Evolutionary conservation across 148 eudicot species (phyloP).

Genomic region (Drosera capensis): DNA sequence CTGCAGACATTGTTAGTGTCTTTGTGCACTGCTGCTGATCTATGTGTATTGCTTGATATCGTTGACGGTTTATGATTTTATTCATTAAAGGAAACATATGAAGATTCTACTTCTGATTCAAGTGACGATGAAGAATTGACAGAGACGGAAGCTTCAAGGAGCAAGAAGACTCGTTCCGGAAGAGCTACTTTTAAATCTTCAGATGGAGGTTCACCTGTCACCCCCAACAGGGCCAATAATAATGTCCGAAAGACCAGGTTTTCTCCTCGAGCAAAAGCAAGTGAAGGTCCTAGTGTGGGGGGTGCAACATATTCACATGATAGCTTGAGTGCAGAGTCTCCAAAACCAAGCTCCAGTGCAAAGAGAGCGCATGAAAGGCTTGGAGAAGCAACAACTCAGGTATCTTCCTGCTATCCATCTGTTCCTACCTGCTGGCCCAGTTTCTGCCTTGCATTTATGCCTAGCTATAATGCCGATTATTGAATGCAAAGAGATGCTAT

Average conservation of each 20-base stretch:
- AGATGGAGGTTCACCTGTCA: constrained; percentile 7
- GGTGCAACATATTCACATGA: constrained; percentile 16
- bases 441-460: too few relatives aligned
- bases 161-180: constrained; percentile 13
- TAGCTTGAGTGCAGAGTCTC: constrained; percentile 12
- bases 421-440: neutral
- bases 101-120: constrained; percentile 46
- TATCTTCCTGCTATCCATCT: constrained; percentile 11
- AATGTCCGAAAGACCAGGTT: neutral
- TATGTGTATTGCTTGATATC: neutral
- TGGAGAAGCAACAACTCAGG: constrained; percentile 60
- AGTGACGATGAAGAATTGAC: constrained; percentile 75
- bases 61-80: too few relatives aligned
- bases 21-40: too few relatives aligned
- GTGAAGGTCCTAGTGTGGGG: constrained; percentile 18
- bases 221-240: constrained; percentile 11
- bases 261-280: constrained; percentile 17
- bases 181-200: constrained; percentile 13
- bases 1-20: too few relatives aligned
- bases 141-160: constrained; percentile 20
- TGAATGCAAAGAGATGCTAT: too few relatives aligned
- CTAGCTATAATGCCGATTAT: too few relatives aligned
- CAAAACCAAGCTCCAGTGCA: constrained; percentile 20
- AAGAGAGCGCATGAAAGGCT: constrained; percentile 30
- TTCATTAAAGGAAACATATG: constrained; percentile 62